Evolutionary conservation across 2,329 filamentous ascomycete genomes (phyloP).

Genomic region (Pseudocercospora cruenta): DNA sequence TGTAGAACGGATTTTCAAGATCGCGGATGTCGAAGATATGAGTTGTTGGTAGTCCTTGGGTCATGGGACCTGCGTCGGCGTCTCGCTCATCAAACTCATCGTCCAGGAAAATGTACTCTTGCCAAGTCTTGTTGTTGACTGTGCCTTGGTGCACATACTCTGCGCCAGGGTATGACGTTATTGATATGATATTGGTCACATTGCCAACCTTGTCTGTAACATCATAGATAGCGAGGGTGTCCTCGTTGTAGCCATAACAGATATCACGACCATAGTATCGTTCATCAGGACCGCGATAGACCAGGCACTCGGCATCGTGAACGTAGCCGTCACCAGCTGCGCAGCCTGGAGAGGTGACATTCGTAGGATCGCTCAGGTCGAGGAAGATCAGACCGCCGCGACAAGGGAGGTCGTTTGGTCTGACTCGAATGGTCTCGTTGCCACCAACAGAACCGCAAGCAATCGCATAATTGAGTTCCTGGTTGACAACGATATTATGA

Average conservation of each 20-base stretch:
- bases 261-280: constrained; percentile 52
- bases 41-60: constrained; percentile 41
- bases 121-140: constrained; percentile 47
- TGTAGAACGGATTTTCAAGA: constrained; percentile 47
- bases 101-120: constrained; percentile 55
- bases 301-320: constrained; percentile 59
- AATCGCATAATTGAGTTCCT: constrained; percentile 53
- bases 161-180: constrained; percentile 53
- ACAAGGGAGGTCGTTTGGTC: constrained; percentile 40
- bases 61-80: constrained; percentile 20
- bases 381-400: constrained; percentile 58
- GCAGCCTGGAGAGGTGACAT: constrained; percentile 55
- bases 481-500: constrained; percentile 58
- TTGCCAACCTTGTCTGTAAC: constrained; percentile 48
- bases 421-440: constrained; percentile 27
- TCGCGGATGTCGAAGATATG: constrained; percentile 55
- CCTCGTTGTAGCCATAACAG: constrained; percentile 57
- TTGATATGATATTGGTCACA: constrained; percentile 48
- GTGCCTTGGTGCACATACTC: constrained; percentile 59
- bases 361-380: constrained; percentile 55
- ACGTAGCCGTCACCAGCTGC: constrained; percentile 57
- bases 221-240: constrained; percentile 51
- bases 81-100: constrained; percentile 56
- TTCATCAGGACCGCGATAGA: constrained; percentile 53
- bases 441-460: constrained; percentile 25